Percentiles rank a stretch among this genome's conserved stretches.
These are phyloP conservation scores for Prunus mume DNA, from an alignment of 306 rosid genomes.

Conservation along the genomic window DNA sequence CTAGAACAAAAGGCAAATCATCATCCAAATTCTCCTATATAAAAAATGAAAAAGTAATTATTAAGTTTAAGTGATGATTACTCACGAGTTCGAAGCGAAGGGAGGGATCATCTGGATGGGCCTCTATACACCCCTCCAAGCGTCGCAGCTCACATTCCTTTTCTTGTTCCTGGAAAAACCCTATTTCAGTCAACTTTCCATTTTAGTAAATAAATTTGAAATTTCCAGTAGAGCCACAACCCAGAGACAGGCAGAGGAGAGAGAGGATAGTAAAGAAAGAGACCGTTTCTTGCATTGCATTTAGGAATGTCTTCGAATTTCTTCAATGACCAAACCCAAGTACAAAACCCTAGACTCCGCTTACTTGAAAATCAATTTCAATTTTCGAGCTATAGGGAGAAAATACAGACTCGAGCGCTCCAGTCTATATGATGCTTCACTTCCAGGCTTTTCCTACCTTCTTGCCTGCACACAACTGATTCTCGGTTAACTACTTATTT, in stretches of 20 bases:
- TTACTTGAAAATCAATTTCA: background rate
- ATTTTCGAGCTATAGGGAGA: background rate
- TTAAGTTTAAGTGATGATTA: no score
- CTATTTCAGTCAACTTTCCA: background rate
- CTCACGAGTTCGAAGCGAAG: constrained; percentile 50
- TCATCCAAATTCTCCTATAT: background rate
- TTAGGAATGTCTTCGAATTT: background rate
- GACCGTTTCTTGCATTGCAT: background rate
- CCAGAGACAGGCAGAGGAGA: background rate
- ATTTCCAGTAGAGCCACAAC: background rate
- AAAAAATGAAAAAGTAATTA: background rate
- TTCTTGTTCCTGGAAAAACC: constrained; percentile 22
- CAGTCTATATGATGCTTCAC: no score
- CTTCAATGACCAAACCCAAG: background rate
- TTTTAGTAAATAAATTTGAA: background rate
- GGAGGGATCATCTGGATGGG: constrained; percentile 46
- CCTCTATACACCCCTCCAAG: constrained; percentile 36
- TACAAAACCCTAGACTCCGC: background rate
- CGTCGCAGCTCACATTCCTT: constrained; percentile 25
- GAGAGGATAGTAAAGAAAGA: background rate
- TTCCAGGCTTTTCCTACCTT: no score
- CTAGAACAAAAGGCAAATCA: background rate
- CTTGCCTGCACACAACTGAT: no score
- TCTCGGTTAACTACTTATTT: no score
- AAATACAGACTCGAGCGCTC: background rate